Conservation (phyloP, 208 protist genomes). For the Tritrichomonas musculus region DNA sequence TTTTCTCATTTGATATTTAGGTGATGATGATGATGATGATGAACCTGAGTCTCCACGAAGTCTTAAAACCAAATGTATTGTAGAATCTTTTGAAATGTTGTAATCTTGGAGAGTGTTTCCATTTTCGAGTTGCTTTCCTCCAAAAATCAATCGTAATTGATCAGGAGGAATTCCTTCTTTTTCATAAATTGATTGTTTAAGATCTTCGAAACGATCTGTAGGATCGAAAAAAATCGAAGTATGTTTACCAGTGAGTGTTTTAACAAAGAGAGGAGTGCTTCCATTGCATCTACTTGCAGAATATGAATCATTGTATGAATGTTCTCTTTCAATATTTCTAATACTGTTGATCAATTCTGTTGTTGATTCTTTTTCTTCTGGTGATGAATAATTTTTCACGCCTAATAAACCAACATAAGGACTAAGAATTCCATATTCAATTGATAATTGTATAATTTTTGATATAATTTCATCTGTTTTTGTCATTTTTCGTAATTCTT, state of each 20-base stretch:
- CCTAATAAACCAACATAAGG: neutral
- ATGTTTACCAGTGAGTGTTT: constrained; percentile 1
- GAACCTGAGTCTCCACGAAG: constrained; percentile 65
- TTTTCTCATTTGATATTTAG: no score
- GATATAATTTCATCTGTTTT: no score
- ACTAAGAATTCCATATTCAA: neutral
- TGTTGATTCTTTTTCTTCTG: neutral
- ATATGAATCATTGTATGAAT: neutral
- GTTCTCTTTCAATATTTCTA: neutral
- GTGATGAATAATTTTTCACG: neutral
- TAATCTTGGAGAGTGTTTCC: neutral
- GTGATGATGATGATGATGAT: no score
- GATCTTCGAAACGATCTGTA: neutral
- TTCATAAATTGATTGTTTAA: neutral
- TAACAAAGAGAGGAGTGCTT: neutral
- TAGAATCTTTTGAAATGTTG: neutral
- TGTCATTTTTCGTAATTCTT: no score
- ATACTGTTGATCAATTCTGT: neutral
- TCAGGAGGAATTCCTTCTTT: neutral
- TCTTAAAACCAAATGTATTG: constrained; percentile 58
- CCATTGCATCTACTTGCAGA: neutral
- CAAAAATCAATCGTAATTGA: neutral
- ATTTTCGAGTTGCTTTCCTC: neutral
- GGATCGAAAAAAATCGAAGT: neutral
- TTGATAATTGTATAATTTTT: neutral